Evolutionary conservation across 2,329 filamentous ascomycete genomes (phyloP), one percentile per base, ranked within the genome.

Genomic region (Escovopsis sp.): DNA sequence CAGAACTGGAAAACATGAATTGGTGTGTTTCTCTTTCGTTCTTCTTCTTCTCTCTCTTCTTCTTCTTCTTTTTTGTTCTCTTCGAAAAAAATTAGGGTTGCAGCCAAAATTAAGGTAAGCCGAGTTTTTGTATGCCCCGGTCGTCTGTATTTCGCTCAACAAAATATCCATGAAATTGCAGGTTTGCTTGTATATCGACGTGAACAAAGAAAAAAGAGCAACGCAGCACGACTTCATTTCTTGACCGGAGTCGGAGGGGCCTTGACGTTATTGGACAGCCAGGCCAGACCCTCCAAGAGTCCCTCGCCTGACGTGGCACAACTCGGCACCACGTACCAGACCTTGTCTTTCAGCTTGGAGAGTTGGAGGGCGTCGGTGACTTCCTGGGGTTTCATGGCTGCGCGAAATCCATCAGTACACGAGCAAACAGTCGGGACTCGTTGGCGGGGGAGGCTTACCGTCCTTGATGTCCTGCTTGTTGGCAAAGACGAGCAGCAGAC

Each of bases 401-500:
- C 40, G 7, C 25, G 24, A 13, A 9, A 20, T 20, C 24, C 5
- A n/a, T 36, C 2, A 37, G 32, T 24, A 36, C 20, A 14, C 27
- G 35, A 20, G 20, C 20, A 20, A 20, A 6, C 20, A 20, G 20
- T 20, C 6, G 32, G 13, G n/a, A 20, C 20, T 32, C 24, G 13
- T 35, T 24, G 16, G 44, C 14, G 11, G 12, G 35, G 14, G 24
- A 29, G 14, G 64, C 70, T 43, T 65, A 84, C 85, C 79, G 58
- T 85, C 84, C 45, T 75, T 71, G 53, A 96, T 70, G 76, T 98
- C 91, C 68, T 96, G 91, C 76, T 98, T 98, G 72, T 98, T 98
- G 57, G 91, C 91, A 63, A 98, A 96, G 35, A 98, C 89, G 46
- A 96, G 68, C 53, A 98, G 70, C 53, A 96, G 71, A 47, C 87